Percentiles rank a stretch among this genome's conserved stretches.
Evolutionary conservation across 2,329 filamentous ascomycete genomes (phyloP).

Genomic region (Madurella fahalii): DNA sequence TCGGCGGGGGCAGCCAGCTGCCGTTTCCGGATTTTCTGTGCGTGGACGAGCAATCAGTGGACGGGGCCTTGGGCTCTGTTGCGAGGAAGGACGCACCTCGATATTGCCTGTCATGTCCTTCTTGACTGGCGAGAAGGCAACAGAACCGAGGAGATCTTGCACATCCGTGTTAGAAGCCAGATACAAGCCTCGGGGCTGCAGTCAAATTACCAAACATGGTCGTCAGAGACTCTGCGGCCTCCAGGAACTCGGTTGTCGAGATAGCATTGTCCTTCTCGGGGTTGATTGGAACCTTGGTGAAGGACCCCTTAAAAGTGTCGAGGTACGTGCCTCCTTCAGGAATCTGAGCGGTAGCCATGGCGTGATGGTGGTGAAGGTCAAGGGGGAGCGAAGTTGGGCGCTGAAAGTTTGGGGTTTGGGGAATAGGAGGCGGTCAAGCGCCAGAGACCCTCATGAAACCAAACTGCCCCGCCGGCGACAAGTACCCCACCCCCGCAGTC

Average conservation of each 20-base stretch:
- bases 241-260: slow-evolving; percentile 80
- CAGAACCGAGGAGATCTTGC: slow-evolving; percentile 59
- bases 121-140: slow-evolving; percentile 88
- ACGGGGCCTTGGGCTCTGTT: background rate
- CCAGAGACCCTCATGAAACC: background rate
- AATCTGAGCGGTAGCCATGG: slow-evolving; percentile 50
- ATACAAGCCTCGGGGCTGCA: background rate
- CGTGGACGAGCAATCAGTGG: slow-evolving; percentile 5
- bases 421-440: background rate
- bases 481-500: slow-evolving; percentile 8
- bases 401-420: background rate
- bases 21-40: slow-evolving; percentile 82
- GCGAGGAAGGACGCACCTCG: slow-evolving; percentile 55
- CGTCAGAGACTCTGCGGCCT: slow-evolving; percentile 81
- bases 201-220: slow-evolving; percentile 71
- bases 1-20: slow-evolving; percentile 72
- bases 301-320: slow-evolving; percentile 78
- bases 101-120: slow-evolving; percentile 87
- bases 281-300: slow-evolving; percentile 75
- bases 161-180: slow-evolving; percentile 1
- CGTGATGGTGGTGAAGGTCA: slow-evolving; percentile 22
- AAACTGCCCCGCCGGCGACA: background rate
- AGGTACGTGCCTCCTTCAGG: slow-evolving; percentile 75
- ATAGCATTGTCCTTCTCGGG: slow-evolving; percentile 71
- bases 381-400: background rate